Conservation (phyloP, 352 stramenopile genomes). For the Blastocystis sp. region DNA sequence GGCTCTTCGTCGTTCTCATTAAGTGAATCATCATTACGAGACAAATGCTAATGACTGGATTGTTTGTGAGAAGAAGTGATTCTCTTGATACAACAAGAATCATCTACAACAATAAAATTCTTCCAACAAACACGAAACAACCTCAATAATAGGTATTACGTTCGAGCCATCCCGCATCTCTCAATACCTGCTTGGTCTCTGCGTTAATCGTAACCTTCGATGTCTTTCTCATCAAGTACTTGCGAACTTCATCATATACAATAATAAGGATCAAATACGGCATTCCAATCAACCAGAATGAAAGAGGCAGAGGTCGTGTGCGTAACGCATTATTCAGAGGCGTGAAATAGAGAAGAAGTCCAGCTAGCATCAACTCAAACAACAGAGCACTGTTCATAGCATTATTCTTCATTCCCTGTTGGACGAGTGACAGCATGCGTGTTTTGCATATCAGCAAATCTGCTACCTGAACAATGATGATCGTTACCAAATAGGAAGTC, state of each 20-base stretch:
- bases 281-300: constrained; percentile 81
- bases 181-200: constrained; percentile 74
- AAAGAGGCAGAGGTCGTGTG: constrained; percentile 77
- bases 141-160: constrained; percentile 78
- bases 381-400: constrained; percentile 84
- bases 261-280: constrained; percentile 81
- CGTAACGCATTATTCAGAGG: constrained; percentile 75
- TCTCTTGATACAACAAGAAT: no score
- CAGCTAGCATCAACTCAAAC: constrained; percentile 81
- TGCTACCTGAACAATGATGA: constrained; percentile 80
- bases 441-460: constrained; percentile 86
- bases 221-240: constrained; percentile 79
- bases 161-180: constrained; percentile 78
- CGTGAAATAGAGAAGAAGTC: constrained; percentile 76
- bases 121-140: not conserved
- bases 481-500: constrained; percentile 76
- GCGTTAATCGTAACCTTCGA: constrained; percentile 73
- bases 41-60: not conserved
- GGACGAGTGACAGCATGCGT: constrained; percentile 77
- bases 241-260: constrained; percentile 79
- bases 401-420: constrained; percentile 82
- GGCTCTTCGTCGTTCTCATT: constrained; percentile 29
- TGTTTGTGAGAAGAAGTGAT: not conserved
- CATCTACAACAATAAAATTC: no score
- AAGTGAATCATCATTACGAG: constrained; percentile 14